phyloP scores from a whole-genome alignment of 306 rosid species.

The Fragaria vesca region DNA sequence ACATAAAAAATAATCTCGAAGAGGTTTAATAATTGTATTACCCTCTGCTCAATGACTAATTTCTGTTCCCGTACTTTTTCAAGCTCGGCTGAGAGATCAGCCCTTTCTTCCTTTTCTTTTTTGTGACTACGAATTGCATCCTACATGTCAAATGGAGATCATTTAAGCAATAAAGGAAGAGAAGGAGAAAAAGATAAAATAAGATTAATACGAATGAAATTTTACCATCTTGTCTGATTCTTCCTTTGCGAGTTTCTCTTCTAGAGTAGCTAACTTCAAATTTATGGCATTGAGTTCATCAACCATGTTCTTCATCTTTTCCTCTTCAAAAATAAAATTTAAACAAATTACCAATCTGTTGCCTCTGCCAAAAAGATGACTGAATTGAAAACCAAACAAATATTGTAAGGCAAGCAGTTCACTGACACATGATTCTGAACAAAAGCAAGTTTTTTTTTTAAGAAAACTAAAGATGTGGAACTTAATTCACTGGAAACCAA shows the following conservation, averaged over 20 bases:
- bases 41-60: conserved; percentile 69
- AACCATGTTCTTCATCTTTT: conserved; percentile 53
- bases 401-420: background rate
- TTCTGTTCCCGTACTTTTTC: conserved; percentile 63
- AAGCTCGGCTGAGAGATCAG: conserved; percentile 57
- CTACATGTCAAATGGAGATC: conserved; percentile 37
- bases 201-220: conserved; percentile 20
- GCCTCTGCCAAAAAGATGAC: background rate
- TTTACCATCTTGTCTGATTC: conserved; percentile 76
- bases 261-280: conserved; percentile 44
- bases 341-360: conserved; percentile 18
- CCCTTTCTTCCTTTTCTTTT: conserved; percentile 74
- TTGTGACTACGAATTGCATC: conserved; percentile 58
- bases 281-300: conserved; percentile 46
- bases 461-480: background rate
- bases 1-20: background rate
- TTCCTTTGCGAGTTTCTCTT: conserved; percentile 60
- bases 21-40: conserved; percentile 21
- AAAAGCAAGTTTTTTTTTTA: background rate
- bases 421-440: background rate
- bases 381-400: conserved; percentile 3
- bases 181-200: background rate
- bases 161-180: background rate
- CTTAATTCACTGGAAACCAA: background rate
- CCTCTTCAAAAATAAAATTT: conserved; percentile 50